phyloP scores from a whole-genome alignment of 1,139 yeast species.

The Yamadazyma jaroonii region DNA sequence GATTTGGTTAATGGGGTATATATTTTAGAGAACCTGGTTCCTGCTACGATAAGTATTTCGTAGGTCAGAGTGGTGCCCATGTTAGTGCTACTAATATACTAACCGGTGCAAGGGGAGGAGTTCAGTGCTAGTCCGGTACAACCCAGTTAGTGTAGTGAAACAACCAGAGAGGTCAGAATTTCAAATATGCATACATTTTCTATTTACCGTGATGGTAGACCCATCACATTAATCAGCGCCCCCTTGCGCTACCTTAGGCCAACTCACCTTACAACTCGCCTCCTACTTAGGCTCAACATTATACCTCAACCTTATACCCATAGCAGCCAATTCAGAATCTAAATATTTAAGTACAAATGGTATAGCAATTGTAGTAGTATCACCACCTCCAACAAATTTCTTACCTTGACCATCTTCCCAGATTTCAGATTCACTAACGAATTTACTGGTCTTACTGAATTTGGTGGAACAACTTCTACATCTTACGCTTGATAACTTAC shows the following conservation, averaged over 20 bases:
- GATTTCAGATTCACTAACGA: conserved; percentile 68
- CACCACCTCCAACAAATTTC: conserved; percentile 85
- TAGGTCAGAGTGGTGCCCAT: too few relatives aligned
- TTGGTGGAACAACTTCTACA: conserved; percentile 90
- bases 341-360: conserved; percentile 95
- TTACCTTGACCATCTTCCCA: conserved; percentile 99
- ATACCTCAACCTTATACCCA: conserved; percentile 94
- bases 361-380: conserved; percentile 91
- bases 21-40: conserved; percentile 44
- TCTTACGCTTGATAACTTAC: conserved; percentile 71
- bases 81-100: too few relatives aligned
- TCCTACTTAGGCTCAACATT: conserved; percentile 62
- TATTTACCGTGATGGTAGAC: too few relatives aligned
- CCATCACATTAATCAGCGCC: too few relatives aligned
- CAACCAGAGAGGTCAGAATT: too few relatives aligned
- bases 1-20: conserved; percentile 68
- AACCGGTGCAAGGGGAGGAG: too few relatives aligned
- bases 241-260: too few relatives aligned
- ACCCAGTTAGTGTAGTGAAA: too few relatives aligned
- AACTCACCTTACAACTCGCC: too few relatives aligned
- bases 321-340: conserved; percentile 94
- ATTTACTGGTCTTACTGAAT: conserved; percentile 45
- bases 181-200: too few relatives aligned
- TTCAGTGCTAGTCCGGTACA: too few relatives aligned
- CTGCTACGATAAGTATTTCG: too few relatives aligned